Base-by-base conservation (phyloP, 306 rosid species). In the Gynostemma pentaphyllum region DNA sequence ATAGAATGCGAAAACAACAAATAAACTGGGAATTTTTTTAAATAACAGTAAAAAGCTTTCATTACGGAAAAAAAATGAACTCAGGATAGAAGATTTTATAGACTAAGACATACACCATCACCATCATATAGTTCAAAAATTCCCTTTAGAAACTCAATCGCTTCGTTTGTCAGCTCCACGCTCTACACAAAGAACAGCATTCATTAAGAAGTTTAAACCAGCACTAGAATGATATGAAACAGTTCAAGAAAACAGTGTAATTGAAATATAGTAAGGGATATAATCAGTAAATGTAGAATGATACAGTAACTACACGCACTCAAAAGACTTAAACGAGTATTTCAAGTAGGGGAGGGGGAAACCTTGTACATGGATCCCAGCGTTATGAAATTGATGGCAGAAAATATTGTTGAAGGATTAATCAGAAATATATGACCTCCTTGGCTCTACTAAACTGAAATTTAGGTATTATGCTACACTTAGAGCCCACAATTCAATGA, bases 111-210 rank as follows among this genome's bases (percentile, higher is more conserved):
- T 86, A 92, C 99, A 23, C 69, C 68, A 67, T 88, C 94, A 62
- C 70, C 70, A 68, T 84, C 94, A 80, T 56, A 88, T 56, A 78
- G 70, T 28, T 92, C 95, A 75, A 92, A 86, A 67, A 82, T 84
- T 64, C 83, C 79, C 81, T 63, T 88, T 67, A 92, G 81, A 79
- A 81, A 92, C 10, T 94, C 97, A 14, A 86, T 51, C 57, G 95
- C 96, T 73, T 88, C 99, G 78, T 74, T 88, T 64, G 99, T 88
- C 78, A 92, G 80, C 90, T 92, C 99, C 82, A 92, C 85, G 63
- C 94, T 92, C 99, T 88, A 84, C 83, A 81, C 16, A 78, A 37
- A 81, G 47, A 62, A 70, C 45, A 70, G 41, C 42, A 36, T 51
- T 72, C 23, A 62, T 40, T 54, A 49, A 70, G 71, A 24, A 70